Evolutionary conservation across 352 stramenopile genomes (phyloP).

Genomic region (Pythium apleroticum): DNA sequence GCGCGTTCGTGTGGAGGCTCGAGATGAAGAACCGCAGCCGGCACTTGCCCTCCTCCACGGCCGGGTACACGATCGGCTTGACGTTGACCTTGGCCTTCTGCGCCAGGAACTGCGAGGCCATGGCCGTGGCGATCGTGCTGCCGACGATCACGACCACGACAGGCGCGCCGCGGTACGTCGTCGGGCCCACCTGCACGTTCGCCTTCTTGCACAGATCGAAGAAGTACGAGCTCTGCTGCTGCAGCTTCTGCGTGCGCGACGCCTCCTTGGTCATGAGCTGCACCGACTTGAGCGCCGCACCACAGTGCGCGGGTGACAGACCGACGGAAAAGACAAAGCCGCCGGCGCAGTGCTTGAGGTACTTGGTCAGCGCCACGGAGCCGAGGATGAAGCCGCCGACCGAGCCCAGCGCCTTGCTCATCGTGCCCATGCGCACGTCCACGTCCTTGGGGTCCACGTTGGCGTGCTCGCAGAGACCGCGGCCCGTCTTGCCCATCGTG

Average conservation of each 20-base stretch:
- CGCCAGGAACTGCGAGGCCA: conserved; percentile 64
- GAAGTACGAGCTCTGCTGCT: conserved; percentile 71
- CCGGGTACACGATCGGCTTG: conserved; percentile 85
- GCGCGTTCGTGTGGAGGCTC: conserved; percentile 62
- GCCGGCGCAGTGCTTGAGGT: conserved; percentile 40
- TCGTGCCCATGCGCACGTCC: conserved; percentile 46
- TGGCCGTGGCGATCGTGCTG: conserved; percentile 74
- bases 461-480: conserved; percentile 36
- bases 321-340: conserved; percentile 53
- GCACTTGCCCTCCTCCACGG: conserved; percentile 83
- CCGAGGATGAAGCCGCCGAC: conserved; percentile 41
- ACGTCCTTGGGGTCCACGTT: conserved; percentile 31
- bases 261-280: conserved; percentile 62
- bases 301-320: conserved; percentile 61
- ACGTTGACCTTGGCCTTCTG: conserved; percentile 64
- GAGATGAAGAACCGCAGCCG: conserved; percentile 88
- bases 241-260: conserved; percentile 58
- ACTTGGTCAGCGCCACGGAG: conserved; percentile 30
- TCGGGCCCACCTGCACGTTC: conserved; percentile 55
- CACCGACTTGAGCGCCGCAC: conserved; percentile 66
- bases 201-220: conserved; percentile 72
- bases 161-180: conserved; percentile 66
- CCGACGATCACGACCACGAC: conserved; percentile 83
- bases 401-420: conserved; percentile 41
- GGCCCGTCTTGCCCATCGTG: conserved; percentile 40